Evolutionary conservation across 257 asterid species (phyloP).

Genomic region (Mitragyna speciosa): DNA sequence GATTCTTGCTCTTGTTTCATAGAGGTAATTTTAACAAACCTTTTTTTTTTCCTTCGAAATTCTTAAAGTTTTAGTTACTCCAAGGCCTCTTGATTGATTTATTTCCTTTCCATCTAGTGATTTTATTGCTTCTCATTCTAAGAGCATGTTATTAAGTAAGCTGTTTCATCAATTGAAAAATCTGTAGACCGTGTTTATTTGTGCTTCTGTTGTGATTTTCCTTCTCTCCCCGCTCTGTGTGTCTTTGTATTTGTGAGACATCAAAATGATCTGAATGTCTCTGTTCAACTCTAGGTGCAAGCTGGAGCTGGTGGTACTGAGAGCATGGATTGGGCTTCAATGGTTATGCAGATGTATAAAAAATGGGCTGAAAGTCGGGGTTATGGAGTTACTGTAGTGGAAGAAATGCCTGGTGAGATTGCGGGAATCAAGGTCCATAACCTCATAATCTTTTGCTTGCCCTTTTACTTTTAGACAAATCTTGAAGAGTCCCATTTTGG

Average conservation of each 20-base stretch:
- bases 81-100: no score
- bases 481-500: not conserved
- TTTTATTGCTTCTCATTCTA: not conserved
- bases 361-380: slow-evolving; percentile 86
- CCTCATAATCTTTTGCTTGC: slow-evolving; percentile 17
- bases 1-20: slow-evolving; percentile 89
- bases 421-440: slow-evolving; percentile 90
- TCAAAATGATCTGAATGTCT: not conserved
- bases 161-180: not conserved
- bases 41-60: no score
- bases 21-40: slow-evolving; percentile 45
- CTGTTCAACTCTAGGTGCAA: slow-evolving; percentile 59
- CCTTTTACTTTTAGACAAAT: not conserved
- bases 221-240: not conserved
- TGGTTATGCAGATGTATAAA: slow-evolving; percentile 94
- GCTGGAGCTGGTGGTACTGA: slow-evolving; percentile 99
- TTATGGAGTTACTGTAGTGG: slow-evolving; percentile 72
- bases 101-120: not conserved
- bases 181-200: not conserved
- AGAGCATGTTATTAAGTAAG: not conserved
- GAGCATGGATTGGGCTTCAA: slow-evolving; percentile 99
- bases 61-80: no score
- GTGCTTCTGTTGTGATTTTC: not conserved
- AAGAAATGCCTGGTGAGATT: slow-evolving; percentile 92
- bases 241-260: not conserved